A percentile compares a stretch with the other conserved stretches of the same genome.
These are phyloP conservation scores for Hortaea sp. DNA, from an alignment of 2,329 filamentous ascomycete species.

Conservation along the genomic window DNA sequence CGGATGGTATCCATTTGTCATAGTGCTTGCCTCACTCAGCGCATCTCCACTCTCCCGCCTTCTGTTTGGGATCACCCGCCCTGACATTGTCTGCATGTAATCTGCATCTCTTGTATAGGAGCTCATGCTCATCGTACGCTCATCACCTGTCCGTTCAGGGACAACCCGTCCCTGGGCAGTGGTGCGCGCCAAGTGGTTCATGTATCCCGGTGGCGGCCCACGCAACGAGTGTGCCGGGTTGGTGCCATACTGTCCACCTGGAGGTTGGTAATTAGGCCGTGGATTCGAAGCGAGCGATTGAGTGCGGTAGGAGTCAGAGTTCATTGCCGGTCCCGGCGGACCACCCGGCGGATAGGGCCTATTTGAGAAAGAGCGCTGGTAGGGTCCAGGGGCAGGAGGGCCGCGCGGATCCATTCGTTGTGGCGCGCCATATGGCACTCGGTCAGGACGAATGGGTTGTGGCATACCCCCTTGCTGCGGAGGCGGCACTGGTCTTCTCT, in stretches of 20 bases:
- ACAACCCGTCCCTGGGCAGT: slow-evolving; percentile 88
- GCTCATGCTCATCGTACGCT: slow-evolving; percentile 93
- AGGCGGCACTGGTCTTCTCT: slow-evolving; percentile 12
- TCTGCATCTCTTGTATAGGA: slow-evolving; percentile 68
- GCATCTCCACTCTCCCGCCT: slow-evolving; percentile 44
- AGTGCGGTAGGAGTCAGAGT: slow-evolving; percentile 80
- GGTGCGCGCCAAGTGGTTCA: slow-evolving; percentile 58
- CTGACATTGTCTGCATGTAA: slow-evolving; percentile 82
- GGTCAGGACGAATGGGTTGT: slow-evolving; percentile 51
- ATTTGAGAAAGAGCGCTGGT: slow-evolving; percentile 27
- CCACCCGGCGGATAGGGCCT: slow-evolving; percentile 19
- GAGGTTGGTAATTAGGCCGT: slow-evolving; percentile 61
- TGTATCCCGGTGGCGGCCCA: slow-evolving; percentile 55
- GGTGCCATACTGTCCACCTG: slow-evolving; percentile 46
- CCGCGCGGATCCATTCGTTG: slow-evolving; percentile 56
- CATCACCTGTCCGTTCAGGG: slow-evolving; percentile 72
- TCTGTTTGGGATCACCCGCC: slow-evolving; percentile 76
- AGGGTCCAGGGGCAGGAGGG: slow-evolving; percentile 40
- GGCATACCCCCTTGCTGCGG: slow-evolving; percentile 48
- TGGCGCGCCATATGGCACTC: slow-evolving; percentile 61
- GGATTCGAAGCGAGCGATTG: slow-evolving; percentile 75
- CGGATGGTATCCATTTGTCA: slow-evolving; percentile 22
- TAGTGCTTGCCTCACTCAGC: slow-evolving; percentile 11
- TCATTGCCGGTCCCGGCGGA: slow-evolving; percentile 51
- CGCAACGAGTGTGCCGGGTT: slow-evolving; percentile 67